Conservation (phyloP, 129 eudicot species). For the Deinandra increscens region DNA sequence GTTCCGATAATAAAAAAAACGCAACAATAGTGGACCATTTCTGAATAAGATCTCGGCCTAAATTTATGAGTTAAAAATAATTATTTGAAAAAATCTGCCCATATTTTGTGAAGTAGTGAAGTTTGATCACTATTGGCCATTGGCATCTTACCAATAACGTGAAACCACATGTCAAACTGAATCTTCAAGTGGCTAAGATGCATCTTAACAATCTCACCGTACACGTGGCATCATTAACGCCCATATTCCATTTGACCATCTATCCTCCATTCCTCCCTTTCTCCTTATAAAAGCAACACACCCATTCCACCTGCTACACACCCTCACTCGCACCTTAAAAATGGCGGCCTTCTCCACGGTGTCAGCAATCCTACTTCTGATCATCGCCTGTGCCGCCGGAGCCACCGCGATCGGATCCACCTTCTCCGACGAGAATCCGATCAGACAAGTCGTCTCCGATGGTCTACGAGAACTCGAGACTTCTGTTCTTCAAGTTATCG, state of each 20-base stretch:
- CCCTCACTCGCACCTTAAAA: background rate
- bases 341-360: constrained; percentile 30
- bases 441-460: constrained; percentile 76
- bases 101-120: too few relatives aligned
- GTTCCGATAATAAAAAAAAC: too few relatives aligned
- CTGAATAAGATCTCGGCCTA: too few relatives aligned
- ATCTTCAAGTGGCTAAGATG: too few relatives aligned
- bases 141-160: too few relatives aligned
- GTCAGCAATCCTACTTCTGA: constrained; percentile 21
- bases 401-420: constrained; percentile 27
- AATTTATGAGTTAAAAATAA: too few relatives aligned
- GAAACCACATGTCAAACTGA: too few relatives aligned
- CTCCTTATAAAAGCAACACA: background rate
- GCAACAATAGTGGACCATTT: too few relatives aligned
- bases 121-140: too few relatives aligned
- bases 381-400: constrained; percentile 36
- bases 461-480: constrained; percentile 56
- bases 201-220: background rate
- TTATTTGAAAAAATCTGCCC: too few relatives aligned
- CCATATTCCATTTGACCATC: background rate
- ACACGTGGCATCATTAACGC: background rate
- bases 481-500: constrained; percentile 49
- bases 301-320: constrained; percentile 9
- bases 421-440: constrained; percentile 63
- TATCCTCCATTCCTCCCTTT: background rate